Percentiles rank a stretch among this genome's conserved stretches.
Conservation (phyloP, 805 yeast genomes). For the Candida michaelii region DNA sequence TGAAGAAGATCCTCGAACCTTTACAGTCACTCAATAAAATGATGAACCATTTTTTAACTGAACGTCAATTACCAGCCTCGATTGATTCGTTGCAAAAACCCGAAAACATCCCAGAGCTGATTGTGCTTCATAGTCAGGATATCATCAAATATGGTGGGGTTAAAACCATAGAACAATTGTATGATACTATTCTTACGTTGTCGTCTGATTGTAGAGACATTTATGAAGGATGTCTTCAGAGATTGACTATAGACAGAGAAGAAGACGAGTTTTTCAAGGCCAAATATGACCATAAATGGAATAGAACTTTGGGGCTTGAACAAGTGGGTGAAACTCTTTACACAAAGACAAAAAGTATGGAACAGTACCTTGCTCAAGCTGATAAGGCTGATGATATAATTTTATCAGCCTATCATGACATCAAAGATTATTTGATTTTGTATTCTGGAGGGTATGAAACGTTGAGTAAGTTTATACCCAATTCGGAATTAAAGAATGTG, state of each 20-base stretch:
- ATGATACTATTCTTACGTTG: conserved; percentile 34
- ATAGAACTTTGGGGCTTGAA: conserved; percentile 48
- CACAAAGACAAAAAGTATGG: conserved; percentile 44
- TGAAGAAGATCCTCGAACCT: conserved; percentile 46
- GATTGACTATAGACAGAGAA: conserved; percentile 48
- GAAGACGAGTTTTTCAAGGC: conserved; percentile 56
- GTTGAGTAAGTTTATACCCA: conserved; percentile 39
- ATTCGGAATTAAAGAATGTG: conserved; percentile 32
- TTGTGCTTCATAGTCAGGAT: conserved; percentile 55
- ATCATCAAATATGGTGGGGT: conserved; percentile 56
- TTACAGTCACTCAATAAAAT: conserved; percentile 46
- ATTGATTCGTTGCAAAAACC: conserved; percentile 62
- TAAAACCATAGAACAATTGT: conserved; percentile 36
- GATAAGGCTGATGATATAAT: conserved; percentile 59
- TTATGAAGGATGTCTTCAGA: conserved; percentile 45
- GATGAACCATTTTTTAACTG: conserved; percentile 45
- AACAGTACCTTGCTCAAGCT: conserved; percentile 56
- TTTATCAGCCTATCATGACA: conserved; percentile 42
- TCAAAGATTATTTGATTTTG: conserved; percentile 46
- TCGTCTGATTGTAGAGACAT: conserved; percentile 41
- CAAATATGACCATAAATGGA: conserved; percentile 44
- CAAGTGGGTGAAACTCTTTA: conserved; percentile 31
- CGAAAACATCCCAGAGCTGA: conserved; percentile 55
- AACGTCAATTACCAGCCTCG: conserved; percentile 57
- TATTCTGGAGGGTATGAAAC: conserved; percentile 41